Evolutionary conservation across 2,329 filamentous ascomycete species (phyloP), one percentile per base, ranked within the genome.

Genomic region (Neonectria neomacrospora): DNA sequence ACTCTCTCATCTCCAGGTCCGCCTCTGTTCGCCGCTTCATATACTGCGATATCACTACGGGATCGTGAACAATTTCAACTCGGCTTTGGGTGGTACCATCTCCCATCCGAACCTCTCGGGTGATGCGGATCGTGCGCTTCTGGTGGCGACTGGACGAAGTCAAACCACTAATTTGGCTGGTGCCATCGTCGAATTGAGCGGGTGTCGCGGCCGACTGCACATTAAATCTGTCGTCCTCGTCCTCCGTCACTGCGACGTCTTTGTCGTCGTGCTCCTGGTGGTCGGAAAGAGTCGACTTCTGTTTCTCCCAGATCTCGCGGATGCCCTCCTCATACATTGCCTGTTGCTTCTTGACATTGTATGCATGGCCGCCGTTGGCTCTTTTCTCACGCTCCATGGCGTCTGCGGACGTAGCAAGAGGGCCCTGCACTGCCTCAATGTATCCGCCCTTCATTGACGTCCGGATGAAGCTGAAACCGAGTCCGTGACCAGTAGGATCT

Each of bases 391-490:
- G 91, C 73, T 93, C 91, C 65, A 94, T 92, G 73, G 93, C 94
- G 77, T 97, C 93, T 20, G 93, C 94, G 10, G 88, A 89, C 3
- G 88, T 90, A 8, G 88, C 86, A 41, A 87, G 79, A 3, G 88
- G 87, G 2, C 88, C 88, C 60, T 88, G 87, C 26, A 96, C 87
- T 20, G 94, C 91, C 74, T 94, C 93, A 78, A 97, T 86, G 64
- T 89, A 99, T 0, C 96, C 96, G 65, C 96, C 96, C 79, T 99
- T 99, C 96, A 99, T 99, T 1, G 93, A 97, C 0, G 94, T 97
- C 75, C 96, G 94, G 77, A 99, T 94, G 78, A 99, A 97, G 76
- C 93, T 97, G 82, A 98, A 97, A 2, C 93, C 96, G 63, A 97
- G 89, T 2, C 96, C 96, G 72, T 94, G 91, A 23, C 94, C 94